Evolutionary conservation across 495 filamentous ascomycete genomes (phyloP), one percentile per base, ranked within the genome.

Genomic region (Trichoderma erinaceum): DNA sequence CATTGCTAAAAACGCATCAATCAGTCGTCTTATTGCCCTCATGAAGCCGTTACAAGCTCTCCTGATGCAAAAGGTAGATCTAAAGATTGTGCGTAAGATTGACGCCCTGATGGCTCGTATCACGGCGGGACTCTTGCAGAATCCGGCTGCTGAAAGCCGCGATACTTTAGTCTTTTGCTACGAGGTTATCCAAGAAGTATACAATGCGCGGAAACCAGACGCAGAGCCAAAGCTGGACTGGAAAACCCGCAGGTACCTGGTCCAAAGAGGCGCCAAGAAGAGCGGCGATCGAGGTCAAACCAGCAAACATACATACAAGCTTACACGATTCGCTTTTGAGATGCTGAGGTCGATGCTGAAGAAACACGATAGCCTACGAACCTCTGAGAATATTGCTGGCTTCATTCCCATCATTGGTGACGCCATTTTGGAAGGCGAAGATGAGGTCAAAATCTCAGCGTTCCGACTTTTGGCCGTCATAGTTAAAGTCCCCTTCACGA

Each of bases 161-260:
- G 89, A 95, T 66, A 84, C 94, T 66, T 80, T 98, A 52, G 79
- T 97, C 0, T 98, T 98, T 78, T 97, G 92, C 76, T 96, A 97
- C 74, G 90, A 98, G 78, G 84, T 97, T 58, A 90, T 97, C 43
- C 89, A 93, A 74, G 89, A 93, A 71, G 90, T 90, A 2, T 95
- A 97, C 74, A 84, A 85, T 64, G 81, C 81, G 46, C 75, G 79
- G 44, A 81, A 82, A 69, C 81, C 77, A 18, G 68, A 80, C 41
- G 75, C 73, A 15, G 76, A 78, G 29, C 73, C 73, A 23, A 84
- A 81, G 65, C 77, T 86, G 6, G 83, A 90, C 71, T 82, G 86
- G 10, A 84, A 82, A 35, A 85, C 89, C 41, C 85, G 87, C 74
- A 84, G 88, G 43, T 95, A 95, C 74, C 78, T 97, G 25, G 81